Conservation (phyloP, 2,329 filamentous ascomycete genomes). For the Zymoseptoria ardabiliae region DNA sequence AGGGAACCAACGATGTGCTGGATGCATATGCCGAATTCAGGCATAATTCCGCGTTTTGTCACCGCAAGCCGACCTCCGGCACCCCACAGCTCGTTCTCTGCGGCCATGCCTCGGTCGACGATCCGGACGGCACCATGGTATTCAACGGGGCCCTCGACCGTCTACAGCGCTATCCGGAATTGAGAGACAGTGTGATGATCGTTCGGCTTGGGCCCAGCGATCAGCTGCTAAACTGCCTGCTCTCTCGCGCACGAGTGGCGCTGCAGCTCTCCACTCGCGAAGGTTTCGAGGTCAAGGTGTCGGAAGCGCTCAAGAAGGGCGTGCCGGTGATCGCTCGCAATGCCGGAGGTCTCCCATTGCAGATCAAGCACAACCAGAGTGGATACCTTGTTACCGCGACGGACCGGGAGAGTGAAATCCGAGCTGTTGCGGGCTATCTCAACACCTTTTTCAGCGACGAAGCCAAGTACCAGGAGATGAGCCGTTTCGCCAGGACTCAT, state of each 20-base stretch:
- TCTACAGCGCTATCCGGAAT: slow-evolving; percentile 53
- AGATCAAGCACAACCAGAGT: slow-evolving; percentile 63
- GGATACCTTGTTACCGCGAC: slow-evolving; percentile 68
- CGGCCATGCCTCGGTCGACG: slow-evolving; percentile 73
- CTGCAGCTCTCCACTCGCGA: slow-evolving; percentile 75
- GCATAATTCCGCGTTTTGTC: slow-evolving; percentile 45
- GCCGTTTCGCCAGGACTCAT: slow-evolving; percentile 46
- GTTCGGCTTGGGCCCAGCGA: slow-evolving; percentile 73
- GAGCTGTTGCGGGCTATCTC: slow-evolving; percentile 61
- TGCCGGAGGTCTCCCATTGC: slow-evolving; percentile 73
- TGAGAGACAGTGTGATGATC: slow-evolving; percentile 56
- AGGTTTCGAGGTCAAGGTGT: slow-evolving; percentile 82
- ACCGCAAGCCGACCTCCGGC: slow-evolving; percentile 41
- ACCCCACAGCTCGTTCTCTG: slow-evolving; percentile 68
- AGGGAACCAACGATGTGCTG: slow-evolving; percentile 72
- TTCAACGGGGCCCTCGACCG: slow-evolving; percentile 65
- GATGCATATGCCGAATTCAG: slow-evolving; percentile 69
- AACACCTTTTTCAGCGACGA: slow-evolving; percentile 59
- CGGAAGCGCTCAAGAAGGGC: slow-evolving; percentile 73
- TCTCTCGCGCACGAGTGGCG: slow-evolving; percentile 64
- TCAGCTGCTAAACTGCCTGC: slow-evolving; percentile 69
- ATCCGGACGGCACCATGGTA: slow-evolving; percentile 66
- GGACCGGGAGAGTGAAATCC: slow-evolving; percentile 43
- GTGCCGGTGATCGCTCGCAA: slow-evolving; percentile 68
- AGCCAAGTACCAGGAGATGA: slow-evolving; percentile 48